Conservation (phyloP, 2,329 filamentous ascomycete genomes). For the Neofusicoccum sp. region DNA sequence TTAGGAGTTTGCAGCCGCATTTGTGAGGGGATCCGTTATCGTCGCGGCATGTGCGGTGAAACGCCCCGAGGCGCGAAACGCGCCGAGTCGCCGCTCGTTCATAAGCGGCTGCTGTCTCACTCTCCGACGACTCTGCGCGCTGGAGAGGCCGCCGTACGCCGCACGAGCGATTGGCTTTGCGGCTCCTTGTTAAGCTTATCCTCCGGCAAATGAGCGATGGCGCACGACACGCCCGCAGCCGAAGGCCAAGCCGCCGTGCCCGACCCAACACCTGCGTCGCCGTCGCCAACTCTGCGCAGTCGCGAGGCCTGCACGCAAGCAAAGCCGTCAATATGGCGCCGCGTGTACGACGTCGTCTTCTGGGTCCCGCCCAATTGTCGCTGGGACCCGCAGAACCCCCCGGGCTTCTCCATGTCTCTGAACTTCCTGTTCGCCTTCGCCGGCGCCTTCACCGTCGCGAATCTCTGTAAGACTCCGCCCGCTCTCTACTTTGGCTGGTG, state of each 20-base stretch:
- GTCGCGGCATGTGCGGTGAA: background rate
- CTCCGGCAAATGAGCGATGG: background rate
- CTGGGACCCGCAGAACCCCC: conserved; percentile 67
- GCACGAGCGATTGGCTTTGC: background rate
- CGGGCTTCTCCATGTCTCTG: conserved; percentile 66
- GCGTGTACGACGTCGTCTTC: background rate
- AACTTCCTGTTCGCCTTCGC: conserved; percentile 73
- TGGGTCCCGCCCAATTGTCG: conserved; percentile 69
- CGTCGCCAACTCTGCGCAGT: background rate
- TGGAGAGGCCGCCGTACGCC: background rate
- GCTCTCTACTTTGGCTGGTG: background rate
- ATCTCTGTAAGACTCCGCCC: conserved; percentile 55
- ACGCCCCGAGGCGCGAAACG: background rate
- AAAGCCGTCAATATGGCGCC: background rate
- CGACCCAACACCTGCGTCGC: background rate
- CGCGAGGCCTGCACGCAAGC: background rate
- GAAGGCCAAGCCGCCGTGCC: background rate
- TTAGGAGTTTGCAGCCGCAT: conserved; percentile 9
- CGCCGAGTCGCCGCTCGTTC: no score
- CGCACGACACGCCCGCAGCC: background rate
- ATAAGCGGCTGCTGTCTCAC: background rate
- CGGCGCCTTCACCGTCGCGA: conserved; percentile 72
- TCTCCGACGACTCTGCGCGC: no score
- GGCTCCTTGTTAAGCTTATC: background rate
- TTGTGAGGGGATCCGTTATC: conserved; percentile 16